Percentiles rank a stretch among this genome's conserved stretches.
Conservation (phyloP, 2,329 filamentous ascomycete genomes). For the Rhinocladiella similis region DNA sequence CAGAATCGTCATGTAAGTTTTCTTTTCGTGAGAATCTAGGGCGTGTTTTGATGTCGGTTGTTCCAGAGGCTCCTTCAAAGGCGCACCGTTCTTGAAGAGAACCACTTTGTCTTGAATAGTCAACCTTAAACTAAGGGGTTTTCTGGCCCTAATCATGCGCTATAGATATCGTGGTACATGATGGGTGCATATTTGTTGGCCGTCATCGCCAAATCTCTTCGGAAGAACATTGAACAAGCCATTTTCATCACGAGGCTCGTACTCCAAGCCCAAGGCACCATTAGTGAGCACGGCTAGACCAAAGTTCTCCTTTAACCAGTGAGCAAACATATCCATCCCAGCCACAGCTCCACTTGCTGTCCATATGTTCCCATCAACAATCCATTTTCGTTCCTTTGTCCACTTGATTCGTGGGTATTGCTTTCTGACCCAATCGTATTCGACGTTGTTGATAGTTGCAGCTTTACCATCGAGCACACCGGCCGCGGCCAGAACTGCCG, state of each 20-base stretch:
- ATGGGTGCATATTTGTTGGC: constrained; percentile 7
- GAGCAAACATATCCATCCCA: constrained; percentile 47
- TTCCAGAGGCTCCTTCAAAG: too few species aligned
- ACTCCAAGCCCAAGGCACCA: constrained; percentile 33
- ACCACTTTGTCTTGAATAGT: too few species aligned
- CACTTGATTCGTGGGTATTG: constrained; percentile 44
- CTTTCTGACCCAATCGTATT: constrained; percentile 33
- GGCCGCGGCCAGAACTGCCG: constrained; percentile 30
- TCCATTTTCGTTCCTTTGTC: constrained; percentile 46
- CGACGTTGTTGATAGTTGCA: constrained; percentile 45
- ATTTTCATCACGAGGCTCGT: constrained; percentile 38
- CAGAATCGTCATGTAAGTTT: too few species aligned
- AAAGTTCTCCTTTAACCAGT: constrained; percentile 41
- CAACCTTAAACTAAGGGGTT: too few species aligned
- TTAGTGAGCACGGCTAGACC: constrained; percentile 23
- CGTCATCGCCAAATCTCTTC: constrained; percentile 10
- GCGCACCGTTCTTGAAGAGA: too few species aligned
- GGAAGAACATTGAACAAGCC: constrained; percentile 19
- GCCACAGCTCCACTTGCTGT: constrained; percentile 47
- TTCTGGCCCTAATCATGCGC: too few species aligned
- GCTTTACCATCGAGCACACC: constrained; percentile 45
- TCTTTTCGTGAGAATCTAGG: too few species aligned
- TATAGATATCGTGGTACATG: not conserved
- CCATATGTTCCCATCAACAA: constrained; percentile 46
- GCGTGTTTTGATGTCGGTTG: too few species aligned